Percentiles rank a stretch among this genome's conserved stretches.
phyloP scores from a whole-genome alignment of 257 asterid genomes.

The Nicotiana knightiana region DNA sequence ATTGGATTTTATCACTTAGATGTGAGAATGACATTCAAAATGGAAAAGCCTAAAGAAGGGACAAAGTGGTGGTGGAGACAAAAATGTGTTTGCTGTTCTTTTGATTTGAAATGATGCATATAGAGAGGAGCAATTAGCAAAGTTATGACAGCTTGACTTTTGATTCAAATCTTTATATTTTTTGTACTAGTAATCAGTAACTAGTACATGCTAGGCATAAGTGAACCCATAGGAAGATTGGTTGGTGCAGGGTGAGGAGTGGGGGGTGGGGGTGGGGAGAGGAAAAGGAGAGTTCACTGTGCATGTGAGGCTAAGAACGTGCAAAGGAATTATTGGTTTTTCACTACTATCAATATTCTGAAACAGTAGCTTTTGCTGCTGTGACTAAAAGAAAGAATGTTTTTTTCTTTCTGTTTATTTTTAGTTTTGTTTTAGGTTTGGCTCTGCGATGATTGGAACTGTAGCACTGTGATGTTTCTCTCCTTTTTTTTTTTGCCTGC shows the following conservation, averaged over 20 bases:
- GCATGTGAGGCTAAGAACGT: conserved; percentile 10
- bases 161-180: neutral
- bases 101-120: neutral
- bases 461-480: neutral
- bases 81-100: neutral
- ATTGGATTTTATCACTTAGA: neutral
- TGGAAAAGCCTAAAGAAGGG: neutral
- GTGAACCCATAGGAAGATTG: neutral
- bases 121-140: neutral
- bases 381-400: neutral
- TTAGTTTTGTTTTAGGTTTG: neutral
- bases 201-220: neutral
- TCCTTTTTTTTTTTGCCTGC: neutral
- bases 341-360: conserved; percentile 4
- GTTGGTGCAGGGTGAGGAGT: neutral
- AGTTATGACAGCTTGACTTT: neutral
- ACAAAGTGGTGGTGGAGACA: neutral
- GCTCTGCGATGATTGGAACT: neutral
- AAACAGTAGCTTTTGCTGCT: conserved; percentile 2
- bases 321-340: neutral
- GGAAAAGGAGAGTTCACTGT: neutral
- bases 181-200: neutral
- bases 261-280: neutral
- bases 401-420: neutral
- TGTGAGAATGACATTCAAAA: neutral